These are phyloP conservation scores for Ophryocystis elektroscirrha DNA, from an alignment of 169 alveolate species.

Conservation along the genomic window DNA sequence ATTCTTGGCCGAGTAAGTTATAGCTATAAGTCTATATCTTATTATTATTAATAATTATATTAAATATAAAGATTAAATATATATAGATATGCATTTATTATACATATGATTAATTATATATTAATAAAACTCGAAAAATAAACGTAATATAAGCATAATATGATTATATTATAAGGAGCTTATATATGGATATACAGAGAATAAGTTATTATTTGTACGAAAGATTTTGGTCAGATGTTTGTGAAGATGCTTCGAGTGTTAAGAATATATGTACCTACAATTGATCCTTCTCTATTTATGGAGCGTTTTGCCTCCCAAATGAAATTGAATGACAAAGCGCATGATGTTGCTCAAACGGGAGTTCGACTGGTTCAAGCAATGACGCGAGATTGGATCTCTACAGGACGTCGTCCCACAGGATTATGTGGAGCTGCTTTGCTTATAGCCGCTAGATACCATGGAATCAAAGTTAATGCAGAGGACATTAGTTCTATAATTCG, in stretches of 20 bases:
- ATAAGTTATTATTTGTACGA: constrained; percentile 2
- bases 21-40: neutral
- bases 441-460: constrained; percentile 88
- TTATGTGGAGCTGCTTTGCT: constrained; percentile 95
- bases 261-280: constrained; percentile 61
- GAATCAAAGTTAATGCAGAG: constrained; percentile 33
- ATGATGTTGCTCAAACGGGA: constrained; percentile 73
- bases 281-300: constrained; percentile 81
- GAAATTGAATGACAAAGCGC: constrained; percentile 64
- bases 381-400: constrained; percentile 87
- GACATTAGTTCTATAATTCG: constrained; percentile 12
- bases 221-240: constrained; percentile 26
- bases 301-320: constrained; percentile 80
- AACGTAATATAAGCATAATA: too few relatives aligned
- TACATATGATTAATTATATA: neutral
- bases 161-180: neutral
- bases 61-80: neutral
- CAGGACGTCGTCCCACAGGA: constrained; percentile 95
- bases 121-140: neutral
- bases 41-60: neutral
- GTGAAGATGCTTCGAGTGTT: constrained; percentile 60
- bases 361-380: constrained; percentile 77
- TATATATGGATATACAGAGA: neutral
- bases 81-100: neutral
- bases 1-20: constrained; percentile 38